A percentile compares a stretch with the other conserved stretches of the same genome.
These are phyloP conservation scores for Aquilaria sinensis DNA, from an alignment of 345 rosid species.

Conservation along the genomic window DNA sequence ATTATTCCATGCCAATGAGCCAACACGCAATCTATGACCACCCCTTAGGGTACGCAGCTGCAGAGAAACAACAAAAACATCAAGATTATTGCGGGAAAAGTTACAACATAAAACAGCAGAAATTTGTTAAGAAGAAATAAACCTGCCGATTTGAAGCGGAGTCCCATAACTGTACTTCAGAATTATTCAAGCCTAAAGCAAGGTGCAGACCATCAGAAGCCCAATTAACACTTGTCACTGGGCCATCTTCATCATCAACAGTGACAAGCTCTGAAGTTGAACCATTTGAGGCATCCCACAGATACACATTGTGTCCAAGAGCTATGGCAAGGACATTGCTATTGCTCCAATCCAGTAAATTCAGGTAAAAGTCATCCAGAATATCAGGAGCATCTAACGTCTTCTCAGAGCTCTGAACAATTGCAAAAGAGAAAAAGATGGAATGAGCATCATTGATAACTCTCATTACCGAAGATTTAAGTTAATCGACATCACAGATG, in stretches of 20 bases:
- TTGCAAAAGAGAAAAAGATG: neutral
- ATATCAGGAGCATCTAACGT: slow-evolving; percentile 38
- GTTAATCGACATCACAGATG: too few relatives aligned
- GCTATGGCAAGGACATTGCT: slow-evolving; percentile 34
- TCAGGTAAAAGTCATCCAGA: slow-evolving; percentile 34
- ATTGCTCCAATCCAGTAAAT: slow-evolving; percentile 40
- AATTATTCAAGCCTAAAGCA: slow-evolving; percentile 37
- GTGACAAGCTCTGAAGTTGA: slow-evolving; percentile 37
- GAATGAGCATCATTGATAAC: neutral
- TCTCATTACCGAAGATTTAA: too few relatives aligned
- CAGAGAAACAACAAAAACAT: neutral
- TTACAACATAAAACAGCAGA: neutral
- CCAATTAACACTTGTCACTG: slow-evolving; percentile 40
- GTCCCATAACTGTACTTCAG: slow-evolving; percentile 48
- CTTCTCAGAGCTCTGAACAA: slow-evolving; percentile 32
- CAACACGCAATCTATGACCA: slow-evolving; percentile 25
- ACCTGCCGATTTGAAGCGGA: slow-evolving; percentile 23
- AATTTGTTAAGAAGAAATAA: neutral
- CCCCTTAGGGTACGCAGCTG: slow-evolving; percentile 30
- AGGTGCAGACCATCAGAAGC: slow-evolving; percentile 41
- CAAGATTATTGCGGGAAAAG: neutral
- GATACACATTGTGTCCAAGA: slow-evolving; percentile 25
- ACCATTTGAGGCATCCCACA: slow-evolving; percentile 38
- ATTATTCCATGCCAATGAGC: slow-evolving; percentile 36
- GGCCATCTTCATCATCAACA: slow-evolving; percentile 34